Base-by-base conservation (phyloP, 2,329 filamentous ascomycete species). In the Colletotrichum somersetense region DNA sequence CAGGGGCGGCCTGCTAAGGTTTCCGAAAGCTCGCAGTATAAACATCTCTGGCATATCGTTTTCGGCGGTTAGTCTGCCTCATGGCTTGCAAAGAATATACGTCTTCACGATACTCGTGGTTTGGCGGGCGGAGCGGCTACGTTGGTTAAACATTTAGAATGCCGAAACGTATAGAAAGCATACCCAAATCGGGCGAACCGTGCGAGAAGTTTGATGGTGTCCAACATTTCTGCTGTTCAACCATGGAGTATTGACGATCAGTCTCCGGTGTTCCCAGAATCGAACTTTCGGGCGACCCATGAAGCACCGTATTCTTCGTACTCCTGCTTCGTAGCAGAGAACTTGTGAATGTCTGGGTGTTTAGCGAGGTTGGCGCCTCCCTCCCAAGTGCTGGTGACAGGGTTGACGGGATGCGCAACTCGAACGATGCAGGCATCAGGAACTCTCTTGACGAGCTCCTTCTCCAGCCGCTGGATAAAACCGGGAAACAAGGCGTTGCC, bases 231-330 rank as follows among this genome's bases (percentile, higher is more conserved):
- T 14, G 14, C 38, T 4, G 26, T 55, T 26, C 23, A 26, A 35
- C 20, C 3, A 23, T 23, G 30, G 20, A 33, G 18, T 57, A 67
- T 26, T 48, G 40, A 23, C 26, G 11, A 61, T 72, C 59, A 72
- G 20, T 65, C 59, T n/a, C 48, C 33, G 20, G 66, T 48, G 30
- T 42, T 65, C 50, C 84, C 84, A 11, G 78, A 75, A 0, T 84
- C 85, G 79, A 97, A 96, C 78, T 89, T 93, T 77, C 90, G 91
- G 38, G 89, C 90, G 33, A 93, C 87, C 93, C 93, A 96, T 1
- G 84, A 85, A 67, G 88, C 89, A 11, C 96, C 96, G 78, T 95
- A 83, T 81, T 99, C 96, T 63, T 96, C 90, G 80, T 99, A 99
- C 79, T 99, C 94, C 73, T 93, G 89, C 79, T 93, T 94, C 0